A percentile compares a stretch with the other conserved stretches of the same genome.
Conservation (phyloP, 2,329 filamentous ascomycete genomes). For the Neofusicoccum ribis region DNA sequence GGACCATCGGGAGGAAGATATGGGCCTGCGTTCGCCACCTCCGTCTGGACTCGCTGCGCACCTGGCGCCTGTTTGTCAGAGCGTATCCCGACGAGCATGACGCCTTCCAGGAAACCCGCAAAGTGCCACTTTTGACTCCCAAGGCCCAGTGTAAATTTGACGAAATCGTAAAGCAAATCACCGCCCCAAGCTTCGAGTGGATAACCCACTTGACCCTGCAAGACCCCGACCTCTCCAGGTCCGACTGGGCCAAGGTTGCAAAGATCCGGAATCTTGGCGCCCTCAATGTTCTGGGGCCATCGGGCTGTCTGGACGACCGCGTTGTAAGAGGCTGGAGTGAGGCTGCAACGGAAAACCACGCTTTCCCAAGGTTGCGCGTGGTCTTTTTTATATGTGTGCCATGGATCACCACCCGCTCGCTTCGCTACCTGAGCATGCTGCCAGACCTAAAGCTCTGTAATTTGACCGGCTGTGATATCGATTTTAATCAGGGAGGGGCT, state of each 20-base stretch:
- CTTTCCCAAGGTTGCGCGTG: constrained; percentile 1
- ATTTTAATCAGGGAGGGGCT: background rate
- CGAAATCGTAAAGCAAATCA: background rate
- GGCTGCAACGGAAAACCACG: background rate
- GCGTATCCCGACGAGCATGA: constrained; percentile 8
- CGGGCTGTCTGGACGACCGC: background rate
- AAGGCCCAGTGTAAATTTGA: background rate
- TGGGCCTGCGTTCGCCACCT: background rate
- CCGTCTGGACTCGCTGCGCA: constrained; percentile 3
- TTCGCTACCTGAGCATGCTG: background rate
- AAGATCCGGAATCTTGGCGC: constrained; percentile 5
- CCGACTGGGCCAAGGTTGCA: background rate
- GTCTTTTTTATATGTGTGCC: background rate
- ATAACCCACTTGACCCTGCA: background rate
- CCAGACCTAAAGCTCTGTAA: constrained; percentile 4
- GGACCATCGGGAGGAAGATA: background rate
- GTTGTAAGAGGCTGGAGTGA: constrained; percentile 2
- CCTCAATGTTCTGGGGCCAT: background rate
- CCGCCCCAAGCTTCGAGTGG: constrained; percentile 10
- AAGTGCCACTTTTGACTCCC: background rate
- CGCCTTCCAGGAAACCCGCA: constrained; percentile 5
- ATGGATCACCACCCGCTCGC: background rate
- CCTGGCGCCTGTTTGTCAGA: constrained; percentile 8
- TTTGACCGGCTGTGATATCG: background rate
- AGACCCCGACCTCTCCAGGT: background rate